Evolutionary conservation across 1,139 yeast genomes (phyloP), one percentile per base, ranked within the genome.

Genomic region (Zygosaccharomyces sapae): DNA sequence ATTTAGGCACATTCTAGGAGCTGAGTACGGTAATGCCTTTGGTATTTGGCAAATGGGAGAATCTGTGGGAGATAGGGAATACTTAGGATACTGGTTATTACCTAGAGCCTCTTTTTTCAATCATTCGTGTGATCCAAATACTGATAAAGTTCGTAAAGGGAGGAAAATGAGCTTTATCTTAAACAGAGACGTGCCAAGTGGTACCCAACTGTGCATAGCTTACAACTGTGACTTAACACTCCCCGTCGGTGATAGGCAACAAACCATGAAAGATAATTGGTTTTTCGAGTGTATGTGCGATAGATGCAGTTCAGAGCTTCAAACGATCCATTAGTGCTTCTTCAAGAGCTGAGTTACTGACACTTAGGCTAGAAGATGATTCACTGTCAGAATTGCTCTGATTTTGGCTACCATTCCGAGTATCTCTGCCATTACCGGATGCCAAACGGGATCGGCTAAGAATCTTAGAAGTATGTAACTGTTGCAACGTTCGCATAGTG

Each of bases 81-180:
- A 78, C 56, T 71, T 81, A 44, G 90, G 90, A 0, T 80, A 80
- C 55, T 76, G 79, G n/a, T 73, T 83, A 1, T 80, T 73, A 51
- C 86, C 89, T 0, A 73, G 77, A 13, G 87, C 85, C 0, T 82
- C 89, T 1, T 83, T 72, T 57, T 83, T 83, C 70, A 83, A 83
- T 57, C 89, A 83, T 60, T 79, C 83, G 1, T 83, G 86, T 63
- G 62, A 60, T 3, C 82, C 84, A n/a, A 79, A 76, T 49, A 57
- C 80, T 20, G 55, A 50, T 7, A 75, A 73, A 49, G 50, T 51
- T 16, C 63, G 77, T 18, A 46, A 44, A 0, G 69, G 65, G 1
- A 59, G 71, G n/a, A 54, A 53, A 7, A 67, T 74, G 71, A 46
- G 49, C 1, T 75, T 73, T 54, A 64, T 57, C 13, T 57, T 75